Evolutionary conservation across 1,139 yeast genomes (phyloP), one percentile per base, ranked within the genome.

Genomic region (Kodamaea suecica): DNA sequence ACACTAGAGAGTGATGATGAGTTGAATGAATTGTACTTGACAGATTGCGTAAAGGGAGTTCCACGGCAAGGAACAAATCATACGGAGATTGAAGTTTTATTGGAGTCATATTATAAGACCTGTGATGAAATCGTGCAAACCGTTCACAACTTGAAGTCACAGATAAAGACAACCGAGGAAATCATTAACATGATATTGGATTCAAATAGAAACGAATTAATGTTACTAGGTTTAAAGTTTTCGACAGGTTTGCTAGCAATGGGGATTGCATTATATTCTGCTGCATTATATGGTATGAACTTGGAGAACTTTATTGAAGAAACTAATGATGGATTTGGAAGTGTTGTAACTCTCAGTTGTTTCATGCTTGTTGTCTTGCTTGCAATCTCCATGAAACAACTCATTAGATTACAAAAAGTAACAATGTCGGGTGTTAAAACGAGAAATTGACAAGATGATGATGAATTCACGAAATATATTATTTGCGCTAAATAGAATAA

Each of bases 81-180:
- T 39, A 63, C 62, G 17, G 75, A 70, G 35, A 61, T 69, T 9
- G 76, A 70, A 42, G 48, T 69, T 44, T 55, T 70, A 15, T 47
- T 70, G 10, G 76, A 70, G 40, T 62, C 71, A 2, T 70, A 70
- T 49, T 66, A 63, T 41, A 66, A 62, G 11, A 64, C 71, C 4
- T 54, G 63, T 27, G 73, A 68, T 45, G 76, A 70, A 43, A 66
- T 70, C 30, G 73, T 69, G 3, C 76, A 70, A 46, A 68, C 71
- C 3, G 66, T 63, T 7, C 66, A 64, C 34, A 65, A 65, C 41
- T 50, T 69, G 34, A 50, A 55, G 30, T 55, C 68, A 2, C 74
- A 70, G 45, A 67, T 70, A 25, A 65, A 58, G 42, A 67, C 74
- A 9, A 66, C 72, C 4, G 74, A 70, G 42, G 76, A 70, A 42